Evolutionary conservation across 352 stramenopile genomes (phyloP), one percentile per base, ranked within the genome.

Genomic region (Phytopythium helicoides): DNA sequence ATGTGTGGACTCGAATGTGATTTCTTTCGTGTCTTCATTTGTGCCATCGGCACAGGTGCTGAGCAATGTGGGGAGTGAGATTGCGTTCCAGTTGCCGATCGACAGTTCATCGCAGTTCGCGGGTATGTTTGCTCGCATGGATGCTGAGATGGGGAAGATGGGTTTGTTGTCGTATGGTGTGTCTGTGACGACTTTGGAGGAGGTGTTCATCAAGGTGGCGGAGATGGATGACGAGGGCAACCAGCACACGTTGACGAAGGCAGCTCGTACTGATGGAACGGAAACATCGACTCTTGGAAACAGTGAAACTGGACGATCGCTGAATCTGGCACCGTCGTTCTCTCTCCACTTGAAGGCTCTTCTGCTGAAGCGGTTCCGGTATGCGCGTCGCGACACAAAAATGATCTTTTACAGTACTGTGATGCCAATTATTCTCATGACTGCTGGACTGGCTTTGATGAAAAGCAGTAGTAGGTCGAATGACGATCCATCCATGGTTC

Each of bases 161-260:
- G 56, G 66, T 0, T 25, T 83, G 19, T 44, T 84, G 1, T 87
- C 66, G n/a, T 86, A 82, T 36, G 68, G 67, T 23, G 62, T 83
- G 26, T 94, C 87, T 16, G 94, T 98, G 12, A 89, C 82, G 1
- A 87, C 82, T 9, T 33, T 92, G n/a, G 82, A 92, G 48, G 76
- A 91, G 54, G 82, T 92, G 31, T 92, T 92, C 49, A 78, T 92
- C 37, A 91, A 88, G 40, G 73, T 91, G 25, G 79, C 77, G 0
- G 73, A 84, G 36, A 47, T 48, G 18, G 48, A 63, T 40, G 71
- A 75, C 35, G 54, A 76, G 16, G 57, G 31, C 22, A 61, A 82
- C 28, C 67, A 76, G 47, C 63, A 75, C 47, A 83, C 64, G 10
- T 50, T 80, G 18, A 53, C 34, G 6, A 74, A 73, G n/a, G n/a